Conservation (phyloP, 169 alveolate species). For the Eimeria praecox region DNA sequence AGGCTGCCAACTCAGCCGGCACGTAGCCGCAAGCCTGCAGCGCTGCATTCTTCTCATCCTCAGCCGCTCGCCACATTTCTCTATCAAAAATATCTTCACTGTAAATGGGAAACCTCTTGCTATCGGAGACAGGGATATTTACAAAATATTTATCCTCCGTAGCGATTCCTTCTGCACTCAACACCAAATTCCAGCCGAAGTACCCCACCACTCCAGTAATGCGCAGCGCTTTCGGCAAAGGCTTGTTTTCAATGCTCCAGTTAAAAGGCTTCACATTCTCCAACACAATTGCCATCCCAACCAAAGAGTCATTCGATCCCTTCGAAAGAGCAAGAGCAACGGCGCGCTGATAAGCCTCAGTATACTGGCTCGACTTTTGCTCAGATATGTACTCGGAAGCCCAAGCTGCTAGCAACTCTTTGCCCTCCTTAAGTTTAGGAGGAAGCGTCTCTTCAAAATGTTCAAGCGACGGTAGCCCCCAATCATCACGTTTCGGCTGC, state of each 20-base stretch:
- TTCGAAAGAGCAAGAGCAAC: conserved; percentile 2
- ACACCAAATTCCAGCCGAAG: background rate
- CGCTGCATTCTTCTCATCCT: background rate
- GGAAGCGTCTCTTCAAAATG: conserved; percentile 4
- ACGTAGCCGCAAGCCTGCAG: conserved; percentile 5
- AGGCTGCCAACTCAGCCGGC: background rate
- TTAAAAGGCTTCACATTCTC: background rate
- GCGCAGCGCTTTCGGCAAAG: background rate
- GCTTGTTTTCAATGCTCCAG: background rate
- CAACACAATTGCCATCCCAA: background rate
- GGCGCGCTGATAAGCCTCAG: background rate
- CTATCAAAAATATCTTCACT: background rate
- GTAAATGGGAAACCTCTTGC: background rate
- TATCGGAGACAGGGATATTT: background rate
- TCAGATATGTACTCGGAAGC: background rate
- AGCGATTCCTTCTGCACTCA: background rate
- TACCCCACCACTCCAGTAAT: background rate
- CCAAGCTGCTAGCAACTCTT: background rate
- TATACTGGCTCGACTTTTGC: too few relatives aligned
- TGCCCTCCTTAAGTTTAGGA: background rate
- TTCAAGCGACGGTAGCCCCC: conserved; percentile 10
- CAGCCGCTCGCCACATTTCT: background rate
- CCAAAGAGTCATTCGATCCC: background rate
- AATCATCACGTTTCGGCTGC: background rate
- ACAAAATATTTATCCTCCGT: background rate